Base-by-base conservation (phyloP, 208 protist species). In the Wallacemonas collosoma region DNA sequence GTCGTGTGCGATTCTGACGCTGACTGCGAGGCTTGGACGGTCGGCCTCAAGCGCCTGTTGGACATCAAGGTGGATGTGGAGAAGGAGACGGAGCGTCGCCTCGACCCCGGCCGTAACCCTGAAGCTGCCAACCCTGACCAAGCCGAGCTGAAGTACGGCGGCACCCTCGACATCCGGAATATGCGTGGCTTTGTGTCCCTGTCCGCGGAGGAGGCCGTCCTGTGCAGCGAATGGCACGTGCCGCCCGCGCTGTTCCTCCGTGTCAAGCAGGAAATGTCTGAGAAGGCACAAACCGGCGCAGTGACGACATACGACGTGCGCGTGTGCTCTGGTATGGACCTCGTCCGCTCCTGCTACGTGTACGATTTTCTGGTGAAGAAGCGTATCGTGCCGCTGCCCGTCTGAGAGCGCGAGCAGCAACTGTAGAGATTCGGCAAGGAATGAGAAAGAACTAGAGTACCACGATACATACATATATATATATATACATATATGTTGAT, bases 21-120 rank as follows among this genome's bases (percentile, higher is more conserved):
- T 12, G 93, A 97, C 82, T 96, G 82, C 45, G 93, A 97, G 73
- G 93, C 91, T 41, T 96, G 91, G 91, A 64, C 95, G 60, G 87
- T 97, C 36, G 89, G 79, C 1, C 76, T 97, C 35, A 93, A 95
- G 73, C 89, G 91, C 9, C 76, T 96, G 6, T 71, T 96, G n/a
- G 65, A 86, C 64, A 80, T 91, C 54, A 83, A 85, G 61, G 88
- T 82, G 35, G 68, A 72, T 14, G 79, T 92, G 8, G 89, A 97
- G 79, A 76, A 68, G 48, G 47, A 85, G 53, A 63, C 91, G 17
- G 86, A 93, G 57, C 76, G 82, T 43, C 77, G 82, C 44, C 55
- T 79, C 17, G 71, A 83, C 8, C 41, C 50, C 40, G 58, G 12
- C 39, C 63, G 50, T 11, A 43, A 39, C 9, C 47, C 41, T 51